These are phyloP conservation scores for Flaveria brownii DNA, from an alignment of 129 eudicot genomes.

Conservation along the genomic window DNA sequence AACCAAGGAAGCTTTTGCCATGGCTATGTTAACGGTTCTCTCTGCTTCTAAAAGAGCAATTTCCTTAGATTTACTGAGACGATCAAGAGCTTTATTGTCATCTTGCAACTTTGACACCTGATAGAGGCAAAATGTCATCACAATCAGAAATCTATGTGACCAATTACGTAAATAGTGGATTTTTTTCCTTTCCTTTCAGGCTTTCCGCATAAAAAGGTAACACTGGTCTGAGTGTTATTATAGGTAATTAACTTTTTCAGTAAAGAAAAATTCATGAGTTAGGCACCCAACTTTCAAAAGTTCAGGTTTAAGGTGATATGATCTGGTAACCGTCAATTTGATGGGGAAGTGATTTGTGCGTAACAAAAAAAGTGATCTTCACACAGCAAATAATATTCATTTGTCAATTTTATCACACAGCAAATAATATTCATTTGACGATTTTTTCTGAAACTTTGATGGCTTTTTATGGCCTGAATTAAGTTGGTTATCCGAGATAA, in stretches of 20 bases:
- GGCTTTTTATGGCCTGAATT: background rate
- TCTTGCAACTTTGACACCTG: conserved; percentile 87
- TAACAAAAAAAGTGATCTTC: background rate
- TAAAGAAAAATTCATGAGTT: background rate
- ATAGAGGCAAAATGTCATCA: conserved; percentile 20
- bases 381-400: background rate
- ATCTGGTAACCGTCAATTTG: background rate
- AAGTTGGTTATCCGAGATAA: background rate
- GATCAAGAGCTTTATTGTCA: conserved; percentile 85
- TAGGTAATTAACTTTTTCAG: background rate
- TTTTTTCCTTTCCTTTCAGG: background rate
- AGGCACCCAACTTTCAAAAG: background rate
- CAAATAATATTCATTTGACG: background rate
- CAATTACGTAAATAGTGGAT: background rate
- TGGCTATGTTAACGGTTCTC: conserved; percentile 69
- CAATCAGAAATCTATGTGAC: background rate
- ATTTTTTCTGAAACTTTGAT: background rate
- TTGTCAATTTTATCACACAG: background rate
- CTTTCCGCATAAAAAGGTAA: background rate
- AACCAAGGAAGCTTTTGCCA: conserved; percentile 84
- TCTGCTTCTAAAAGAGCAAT: conserved; percentile 87
- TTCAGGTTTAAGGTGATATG: background rate
- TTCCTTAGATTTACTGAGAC: conserved; percentile 89
- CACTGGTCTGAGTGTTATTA: background rate
- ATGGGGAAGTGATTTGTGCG: background rate